Evolutionary conservation across 2,329 filamentous ascomycete species (phyloP), one percentile per base, ranked within the genome.

Genomic region (Cercospora sp.): DNA sequence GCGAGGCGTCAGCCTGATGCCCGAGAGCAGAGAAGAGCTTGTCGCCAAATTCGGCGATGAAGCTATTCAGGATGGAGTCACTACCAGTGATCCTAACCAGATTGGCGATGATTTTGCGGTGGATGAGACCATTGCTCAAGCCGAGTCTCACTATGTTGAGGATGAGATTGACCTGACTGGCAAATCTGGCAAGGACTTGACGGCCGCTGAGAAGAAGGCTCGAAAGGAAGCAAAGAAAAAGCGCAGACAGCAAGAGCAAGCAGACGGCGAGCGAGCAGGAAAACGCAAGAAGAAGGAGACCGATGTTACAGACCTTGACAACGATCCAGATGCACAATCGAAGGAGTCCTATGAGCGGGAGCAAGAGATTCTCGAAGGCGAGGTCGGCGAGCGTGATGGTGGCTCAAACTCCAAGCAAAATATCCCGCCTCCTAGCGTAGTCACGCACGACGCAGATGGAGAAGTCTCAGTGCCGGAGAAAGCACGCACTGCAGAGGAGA

Each of bases 1-100:
- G 67, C 75, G 79, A 20, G 86, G 86, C 23, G 85, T 87, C 76
- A 81, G 79, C 69, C 74, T 86, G 28, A 82, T 79, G 70, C 79
- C 79, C 0, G 82, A 83, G 55, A 75, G 70, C 5, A 73, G 72
- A 26, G 74, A 75, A 48, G 75, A 77, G 64, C 75, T 80, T 8
- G 72, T 71, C n/a, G 78, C 75, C 33, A 75, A 82, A 9, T 82
- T 84, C 68, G 77, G 75, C 7, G 76, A 74, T 3, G 74, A 74
- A 33, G 73, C 70, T 12, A 74, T 75, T 64, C 64, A 60, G 58
- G 53, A 69, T 60, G 63, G 61, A 20, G 18, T 51, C 12, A 48
- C 61, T 10, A 45, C 33, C 4, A 64, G 59, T 60, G 48, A 57
- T 55, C 67, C 73, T 12, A 73, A 74, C 2, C 72, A 72, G 57